phyloP scores from a whole-genome alignment of 352 stramenopile genomes.

The Pythium brassicae region DNA sequence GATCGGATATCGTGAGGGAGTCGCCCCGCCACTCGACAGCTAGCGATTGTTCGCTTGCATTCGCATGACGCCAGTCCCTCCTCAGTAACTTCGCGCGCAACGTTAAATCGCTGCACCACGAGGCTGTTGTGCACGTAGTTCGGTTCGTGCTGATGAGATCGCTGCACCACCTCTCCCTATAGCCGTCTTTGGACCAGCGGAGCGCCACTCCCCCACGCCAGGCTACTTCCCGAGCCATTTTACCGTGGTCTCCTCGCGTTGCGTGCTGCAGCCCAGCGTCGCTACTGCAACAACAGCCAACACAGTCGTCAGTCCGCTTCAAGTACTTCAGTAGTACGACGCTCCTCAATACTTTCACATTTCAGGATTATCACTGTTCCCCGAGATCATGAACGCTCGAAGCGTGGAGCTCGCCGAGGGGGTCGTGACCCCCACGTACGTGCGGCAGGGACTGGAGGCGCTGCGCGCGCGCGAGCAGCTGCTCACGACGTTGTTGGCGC shows the following conservation, averaged over 20 bases:
- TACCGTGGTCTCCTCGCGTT: conserved; percentile 15
- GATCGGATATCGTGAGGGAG: background rate
- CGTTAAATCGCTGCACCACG: background rate
- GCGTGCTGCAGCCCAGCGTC: conserved; percentile 2
- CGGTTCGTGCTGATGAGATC: conserved; percentile 18
- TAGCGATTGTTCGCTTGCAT: background rate
- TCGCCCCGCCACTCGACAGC: background rate
- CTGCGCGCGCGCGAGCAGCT: conserved; percentile 61
- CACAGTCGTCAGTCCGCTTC: too few relatives aligned
- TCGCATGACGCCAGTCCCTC: background rate
- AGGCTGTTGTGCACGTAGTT: background rate
- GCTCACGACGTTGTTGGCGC: conserved; percentile 74
- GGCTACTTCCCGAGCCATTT: conserved; percentile 11
- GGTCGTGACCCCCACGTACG: conserved; percentile 58
- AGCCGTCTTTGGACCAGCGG: conserved; percentile 23
- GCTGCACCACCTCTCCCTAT: conserved; percentile 15
- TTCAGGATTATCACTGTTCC: too few relatives aligned
- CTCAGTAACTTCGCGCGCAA: background rate
- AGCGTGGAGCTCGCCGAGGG: conserved; percentile 45
- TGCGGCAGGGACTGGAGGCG: conserved; percentile 72
- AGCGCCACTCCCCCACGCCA: conserved; percentile 21
- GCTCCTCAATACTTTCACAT: too few relatives aligned
- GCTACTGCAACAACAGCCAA: too few relatives aligned
- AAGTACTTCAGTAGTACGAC: too few relatives aligned
- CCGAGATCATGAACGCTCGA: conserved; percentile 59